phyloP scores from a whole-genome alignment of 257 asterid genomes.

The Thymus quinquecostatus region DNA sequence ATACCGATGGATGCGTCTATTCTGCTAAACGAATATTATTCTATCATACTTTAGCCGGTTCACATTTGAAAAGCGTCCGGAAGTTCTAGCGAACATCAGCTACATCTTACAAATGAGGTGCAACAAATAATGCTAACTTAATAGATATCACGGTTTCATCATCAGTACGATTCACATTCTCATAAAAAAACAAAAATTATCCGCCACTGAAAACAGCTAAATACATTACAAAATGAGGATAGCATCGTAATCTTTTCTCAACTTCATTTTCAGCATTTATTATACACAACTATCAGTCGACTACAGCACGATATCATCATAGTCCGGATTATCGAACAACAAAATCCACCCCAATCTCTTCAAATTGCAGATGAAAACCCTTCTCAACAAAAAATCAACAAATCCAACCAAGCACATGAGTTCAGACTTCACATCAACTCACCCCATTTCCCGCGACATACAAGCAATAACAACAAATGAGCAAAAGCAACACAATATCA shows the following conservation, averaged over 20 bases:
- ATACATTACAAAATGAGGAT: slow-evolving; percentile 3
- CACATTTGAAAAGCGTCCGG: not conserved
- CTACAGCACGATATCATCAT: not conserved
- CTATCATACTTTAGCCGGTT: slow-evolving; percentile 4
- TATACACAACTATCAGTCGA: not conserved
- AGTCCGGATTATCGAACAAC: not conserved
- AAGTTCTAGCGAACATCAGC: not conserved
- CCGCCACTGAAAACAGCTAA: slow-evolving; percentile 8
- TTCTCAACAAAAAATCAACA: slow-evolving; percentile 1
- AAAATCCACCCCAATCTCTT: not conserved
- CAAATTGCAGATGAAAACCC: slow-evolving; percentile 1
- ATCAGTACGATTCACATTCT: slow-evolving; percentile 5
- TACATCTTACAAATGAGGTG: not conserved
- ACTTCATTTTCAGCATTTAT: not conserved
- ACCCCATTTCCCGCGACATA: slow-evolving; percentile 1
- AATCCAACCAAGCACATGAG: slow-evolving; percentile 11
- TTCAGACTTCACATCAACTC: not conserved
- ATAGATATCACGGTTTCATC: not conserved
- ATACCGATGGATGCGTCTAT: not conserved
- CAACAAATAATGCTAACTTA: slow-evolving; percentile 14
- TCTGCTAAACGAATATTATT: not conserved
- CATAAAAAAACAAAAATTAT: not conserved
- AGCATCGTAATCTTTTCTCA: slow-evolving; percentile 4
- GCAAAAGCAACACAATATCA: not conserved
- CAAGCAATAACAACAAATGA: not conserved